phyloP scores from a whole-genome alignment of 441 rosid species.

The Brassica balearica region DNA sequence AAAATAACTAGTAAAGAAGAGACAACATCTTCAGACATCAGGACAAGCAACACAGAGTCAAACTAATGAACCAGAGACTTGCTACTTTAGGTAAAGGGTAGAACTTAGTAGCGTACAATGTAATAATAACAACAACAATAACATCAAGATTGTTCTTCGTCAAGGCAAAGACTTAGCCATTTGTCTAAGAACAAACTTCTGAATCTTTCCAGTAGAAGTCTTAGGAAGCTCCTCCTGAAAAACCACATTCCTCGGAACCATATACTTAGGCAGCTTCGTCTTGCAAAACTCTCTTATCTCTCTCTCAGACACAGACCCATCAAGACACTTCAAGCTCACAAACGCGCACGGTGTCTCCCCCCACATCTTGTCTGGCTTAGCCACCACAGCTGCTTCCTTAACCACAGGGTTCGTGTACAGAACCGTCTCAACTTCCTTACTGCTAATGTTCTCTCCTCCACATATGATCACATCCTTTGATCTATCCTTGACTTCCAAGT shows the following conservation, averaged over 20 bases:
- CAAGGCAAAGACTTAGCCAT: slow-evolving; percentile 50
- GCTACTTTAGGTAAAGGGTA: not conserved
- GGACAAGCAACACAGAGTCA: slow-evolving; percentile 46
- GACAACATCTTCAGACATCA: not conserved
- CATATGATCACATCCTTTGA: slow-evolving; percentile 68
- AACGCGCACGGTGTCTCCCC: slow-evolving; percentile 68
- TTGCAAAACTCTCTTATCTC: slow-evolving; percentile 56
- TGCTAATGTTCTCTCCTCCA: slow-evolving; percentile 63
- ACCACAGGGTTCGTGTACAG: slow-evolving; percentile 54
- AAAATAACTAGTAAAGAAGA: not conserved
- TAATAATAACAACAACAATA: not conserved
- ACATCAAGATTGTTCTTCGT: slow-evolving; percentile 9
- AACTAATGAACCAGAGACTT: slow-evolving; percentile 43
- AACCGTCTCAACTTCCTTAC: slow-evolving; percentile 57
- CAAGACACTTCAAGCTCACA: slow-evolving; percentile 49
- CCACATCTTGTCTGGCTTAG: slow-evolving; percentile 58
- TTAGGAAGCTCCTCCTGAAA: slow-evolving; percentile 58
- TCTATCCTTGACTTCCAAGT: slow-evolving; percentile 59
- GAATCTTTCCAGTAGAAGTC: slow-evolving; percentile 67
- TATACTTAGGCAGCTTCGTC: slow-evolving; percentile 46
- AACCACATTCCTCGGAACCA: slow-evolving; percentile 59
- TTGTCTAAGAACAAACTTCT: slow-evolving; percentile 55
- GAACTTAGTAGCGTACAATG: not conserved
- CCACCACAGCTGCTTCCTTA: slow-evolving; percentile 66
- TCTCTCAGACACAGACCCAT: slow-evolving; percentile 42